Percentiles rank a stretch among this genome's conserved stretches.
Evolutionary conservation across 1,284 basidiomycete species (phyloP).

Genomic region (Heterobasidion irregulare): DNA sequence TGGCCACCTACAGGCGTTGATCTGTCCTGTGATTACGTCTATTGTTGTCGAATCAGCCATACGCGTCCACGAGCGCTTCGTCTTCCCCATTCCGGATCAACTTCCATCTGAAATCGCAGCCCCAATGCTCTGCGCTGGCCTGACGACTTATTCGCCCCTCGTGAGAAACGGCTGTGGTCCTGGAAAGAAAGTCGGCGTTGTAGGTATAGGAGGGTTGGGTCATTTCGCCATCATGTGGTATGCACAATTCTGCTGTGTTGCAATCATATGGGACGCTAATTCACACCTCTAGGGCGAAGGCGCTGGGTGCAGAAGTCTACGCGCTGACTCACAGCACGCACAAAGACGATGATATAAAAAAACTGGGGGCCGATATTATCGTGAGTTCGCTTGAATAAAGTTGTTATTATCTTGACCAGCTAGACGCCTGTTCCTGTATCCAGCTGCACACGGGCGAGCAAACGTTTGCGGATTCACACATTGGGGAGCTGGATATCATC

Average conservation of each 20-base stretch:
- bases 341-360: constrained; percentile 40
- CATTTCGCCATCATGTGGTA: constrained; percentile 15
- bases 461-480: not conserved
- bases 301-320: constrained; percentile 40
- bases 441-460: not conserved
- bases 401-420: not conserved
- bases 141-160: constrained; percentile 63
- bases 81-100: constrained; percentile 60
- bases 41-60: constrained; percentile 25
- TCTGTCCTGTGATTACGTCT: not conserved
- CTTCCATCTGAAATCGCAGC: constrained; percentile 43
- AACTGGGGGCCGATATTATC: not conserved
- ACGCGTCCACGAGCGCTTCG: constrained; percentile 60
- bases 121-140: constrained; percentile 54
- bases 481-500: not conserved
- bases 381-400: not conserved
- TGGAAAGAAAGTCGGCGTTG: constrained; percentile 60
- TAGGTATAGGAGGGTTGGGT: constrained; percentile 55
- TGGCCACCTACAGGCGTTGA: not conserved
- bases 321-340: constrained; percentile 57
- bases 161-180: constrained; percentile 51
- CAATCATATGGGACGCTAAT: not conserved
- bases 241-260: not conserved
- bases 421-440: not conserved
- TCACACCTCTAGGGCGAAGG: not conserved